These are phyloP conservation scores for Inga laurina DNA, from an alignment of 306 rosid species.

Conservation along the genomic window DNA sequence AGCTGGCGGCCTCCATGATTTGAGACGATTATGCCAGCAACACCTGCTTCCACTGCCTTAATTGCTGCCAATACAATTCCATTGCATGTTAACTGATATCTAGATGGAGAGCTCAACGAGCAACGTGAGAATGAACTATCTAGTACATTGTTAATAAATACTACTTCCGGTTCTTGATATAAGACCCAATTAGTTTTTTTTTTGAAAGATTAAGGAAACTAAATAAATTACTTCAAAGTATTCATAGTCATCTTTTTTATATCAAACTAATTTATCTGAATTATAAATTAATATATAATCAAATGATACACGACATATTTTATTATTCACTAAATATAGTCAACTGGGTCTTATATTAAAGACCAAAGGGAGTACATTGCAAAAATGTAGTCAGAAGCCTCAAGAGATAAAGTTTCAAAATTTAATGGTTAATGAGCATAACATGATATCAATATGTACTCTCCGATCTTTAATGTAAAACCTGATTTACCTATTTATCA, in stretches of 20 bases:
- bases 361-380: background rate
- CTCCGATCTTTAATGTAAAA: too few relatives aligned
- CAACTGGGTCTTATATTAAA: too few relatives aligned
- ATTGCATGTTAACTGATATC: background rate
- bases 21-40: conserved; percentile 35
- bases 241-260: too few relatives aligned
- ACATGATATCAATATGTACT: background rate
- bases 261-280: too few relatives aligned
- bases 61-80: conserved; percentile 25
- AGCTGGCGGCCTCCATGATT: conserved; percentile 42
- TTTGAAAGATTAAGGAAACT: too few relatives aligned
- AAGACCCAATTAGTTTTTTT: too few relatives aligned
- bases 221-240: too few relatives aligned
- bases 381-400: background rate
- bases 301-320: too few relatives aligned
- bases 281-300: too few relatives aligned
- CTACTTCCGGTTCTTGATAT: too few relatives aligned
- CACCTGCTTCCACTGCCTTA: conserved; percentile 33
- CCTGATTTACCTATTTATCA: too few relatives aligned
- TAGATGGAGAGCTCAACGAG: background rate
- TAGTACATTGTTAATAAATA: background rate
- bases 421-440: background rate
- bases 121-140: background rate
- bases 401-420: background rate
- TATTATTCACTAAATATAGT: too few relatives aligned